These are phyloP conservation scores for Mycena alexandri DNA, from an alignment of 768 basidiomycete genomes.

Conservation along the genomic window DNA sequence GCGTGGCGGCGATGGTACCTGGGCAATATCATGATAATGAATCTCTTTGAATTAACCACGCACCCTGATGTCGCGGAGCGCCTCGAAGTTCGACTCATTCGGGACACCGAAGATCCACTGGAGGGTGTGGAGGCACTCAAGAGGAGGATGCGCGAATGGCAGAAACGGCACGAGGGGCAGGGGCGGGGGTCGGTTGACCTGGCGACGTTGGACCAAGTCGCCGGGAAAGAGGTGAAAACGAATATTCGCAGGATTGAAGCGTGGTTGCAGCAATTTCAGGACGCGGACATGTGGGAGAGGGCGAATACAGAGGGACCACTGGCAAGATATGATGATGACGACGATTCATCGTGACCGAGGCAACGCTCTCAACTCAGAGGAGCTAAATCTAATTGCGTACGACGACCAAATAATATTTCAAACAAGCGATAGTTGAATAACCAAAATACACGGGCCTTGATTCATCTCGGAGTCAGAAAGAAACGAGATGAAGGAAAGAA, in stretches of 20 bases:
- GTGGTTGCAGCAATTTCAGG: conserved; percentile 27
- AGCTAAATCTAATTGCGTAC: no score
- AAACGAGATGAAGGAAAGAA: no score
- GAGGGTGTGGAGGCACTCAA: conserved; percentile 15
- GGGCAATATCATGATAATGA: neutral
- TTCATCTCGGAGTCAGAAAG: no score
- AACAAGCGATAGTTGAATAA: no score
- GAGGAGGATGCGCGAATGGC: neutral
- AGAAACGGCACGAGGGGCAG: neutral
- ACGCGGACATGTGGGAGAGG: conserved; percentile 10
- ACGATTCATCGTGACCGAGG: no score
- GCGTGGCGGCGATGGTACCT: neutral
- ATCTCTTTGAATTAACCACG: conserved; percentile 19
- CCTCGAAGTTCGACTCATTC: conserved; percentile 26
- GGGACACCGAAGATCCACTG: conserved; percentile 10
- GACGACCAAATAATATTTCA: no score
- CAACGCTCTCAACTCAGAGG: no score
- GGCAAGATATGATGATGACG: neutral
- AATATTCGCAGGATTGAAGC: conserved; percentile 22
- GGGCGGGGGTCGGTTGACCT: conserved; percentile 16
- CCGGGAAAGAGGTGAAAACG: neutral
- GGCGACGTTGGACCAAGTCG: neutral
- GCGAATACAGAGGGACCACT: neutral
- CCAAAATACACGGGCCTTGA: no score
- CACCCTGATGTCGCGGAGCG: conserved; percentile 29